Base-by-base conservation (phyloP, 1,284 basidiomycete species). In the Cryptococcus deneoformans region DNA sequence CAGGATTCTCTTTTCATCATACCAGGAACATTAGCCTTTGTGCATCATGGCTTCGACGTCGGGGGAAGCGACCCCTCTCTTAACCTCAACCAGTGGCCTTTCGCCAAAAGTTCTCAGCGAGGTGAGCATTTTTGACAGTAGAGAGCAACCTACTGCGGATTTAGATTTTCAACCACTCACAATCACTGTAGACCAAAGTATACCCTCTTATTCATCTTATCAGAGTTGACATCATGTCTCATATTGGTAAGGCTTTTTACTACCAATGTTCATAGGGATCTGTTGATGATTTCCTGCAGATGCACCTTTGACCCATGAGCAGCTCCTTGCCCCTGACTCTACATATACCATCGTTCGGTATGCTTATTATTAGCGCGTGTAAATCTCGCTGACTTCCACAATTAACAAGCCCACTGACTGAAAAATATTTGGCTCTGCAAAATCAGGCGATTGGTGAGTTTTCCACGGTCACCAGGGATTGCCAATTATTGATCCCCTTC, bases 291-390 rank as follows among this genome's bases (percentile, higher is more conserved):
- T 40, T 54, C 34, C 10, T 24, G 5, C 62, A 88, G 89, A 91
- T 75, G 88, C 88, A 0, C 87, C 89, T 10, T 79, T 91, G 57
- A 83, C 83, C 1, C 86, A 86, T 65, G 88, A 89, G 65, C 77
- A 92, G 85, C 80, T 93, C 49, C 83, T 82, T 1, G 86, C 86
- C 0, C 89, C 92, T 0, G 92, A 95, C 73, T 82, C 92, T 45
- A 91, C 87, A 0, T 94, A 94, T 73, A 89, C 89, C 0, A 85
- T 95, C 58, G 82, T 93, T 34, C 62, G 76, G 77, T 77, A 35
- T 40, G 71, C 59, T 12, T 43, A n/a, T 16, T 10, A 24, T 34
- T 29, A 47, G 7, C 11, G 29, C 35, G 46, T 48, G 16, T 45
- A 37, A n/a, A 5, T 49, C 20, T 37, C 38, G 54, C 48, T 54